Base-by-base conservation (phyloP, 2,329 filamentous ascomycete genomes). In the Penicillium sp. region DNA sequence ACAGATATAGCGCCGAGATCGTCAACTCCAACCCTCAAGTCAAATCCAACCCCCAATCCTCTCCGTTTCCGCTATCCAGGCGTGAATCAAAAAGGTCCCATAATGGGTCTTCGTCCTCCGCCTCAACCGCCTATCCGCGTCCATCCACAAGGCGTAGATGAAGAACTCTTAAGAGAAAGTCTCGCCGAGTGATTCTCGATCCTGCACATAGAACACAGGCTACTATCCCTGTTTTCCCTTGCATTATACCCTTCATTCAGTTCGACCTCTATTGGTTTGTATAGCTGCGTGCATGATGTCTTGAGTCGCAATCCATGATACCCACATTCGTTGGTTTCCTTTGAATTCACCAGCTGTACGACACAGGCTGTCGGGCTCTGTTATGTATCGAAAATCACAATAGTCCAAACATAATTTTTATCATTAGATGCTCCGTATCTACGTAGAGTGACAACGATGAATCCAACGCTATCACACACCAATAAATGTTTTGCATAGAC, bases 31-130 rank as follows among this genome's bases (percentile, higher is more conserved):
- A 43, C 28, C 10, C 28, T 9, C 3, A 9, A 29, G 7, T 2
- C 83, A 7, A 86, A 85, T 0, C 86, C 88, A 68, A 89, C 89
- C 62, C 86, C 88, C 76, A 80, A 1, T 83, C 88, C 84, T 74
- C 51, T 65, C 41, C 55, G 60, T 13, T 70, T 70, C 41, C 79
- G 89, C 41, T 73, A 81, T 4, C 82, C 88, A 1, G 89, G 89
- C 0, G 90, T 94, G 66, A 94, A 94, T 64, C 89, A 93, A 66
- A 80, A 83, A 1, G 89, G 89, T 0, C 79, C 84, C 0, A 86
- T 94, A 41, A 83, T 87, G 0, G 89, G 89, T 0, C 87, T 93
- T 58, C 78, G 83, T 72, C 65, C 81, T 73, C 70, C 82, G 70
- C 65, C 81, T 73, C 69, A 77, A 70, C 33, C 82, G 1, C 80